These are phyloP conservation scores for Suillus tomentosus DNA, from an alignment of 768 basidiomycete genomes.

Conservation along the genomic window DNA sequence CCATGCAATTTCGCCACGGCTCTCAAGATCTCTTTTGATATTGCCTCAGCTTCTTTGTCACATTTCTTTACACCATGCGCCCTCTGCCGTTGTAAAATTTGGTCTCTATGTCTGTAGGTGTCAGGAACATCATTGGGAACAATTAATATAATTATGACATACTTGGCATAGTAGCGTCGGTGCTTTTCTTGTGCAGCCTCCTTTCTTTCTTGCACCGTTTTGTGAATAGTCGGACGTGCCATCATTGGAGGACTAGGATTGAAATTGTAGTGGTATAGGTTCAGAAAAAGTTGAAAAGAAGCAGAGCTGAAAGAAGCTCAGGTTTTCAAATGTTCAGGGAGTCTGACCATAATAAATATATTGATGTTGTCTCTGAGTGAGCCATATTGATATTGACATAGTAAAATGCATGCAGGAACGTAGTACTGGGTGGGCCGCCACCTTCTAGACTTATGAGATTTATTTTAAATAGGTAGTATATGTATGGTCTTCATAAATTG, in stretches of 20 bases:
- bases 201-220: not conserved
- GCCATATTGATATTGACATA: not conserved
- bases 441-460: not conserved
- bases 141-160: not conserved
- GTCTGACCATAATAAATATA: slow-evolving; percentile 1
- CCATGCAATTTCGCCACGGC: too few relatives aligned
- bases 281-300: slow-evolving; percentile 2
- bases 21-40: not conserved
- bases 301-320: slow-evolving; percentile 2
- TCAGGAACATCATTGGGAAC: not conserved
- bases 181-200: not conserved
- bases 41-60: not conserved
- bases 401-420: slow-evolving; percentile 2
- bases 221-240: not conserved
- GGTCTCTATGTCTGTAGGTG: not conserved
- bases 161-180: not conserved
- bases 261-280: slow-evolving; percentile 1
- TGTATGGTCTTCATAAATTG: not conserved
- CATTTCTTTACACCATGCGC: not conserved
- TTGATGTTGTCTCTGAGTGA: not conserved
- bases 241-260: slow-evolving; percentile 1
- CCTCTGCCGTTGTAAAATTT: not conserved
- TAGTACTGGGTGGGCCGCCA: not conserved
- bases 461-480: not conserved
- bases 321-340: not conserved